A percentile compares a stretch with the other conserved stretches of the same genome.
Evolutionary conservation across 192 early-diverging fungal species (phyloP).

Genomic region (Hyaloraphidium curvatum): DNA sequence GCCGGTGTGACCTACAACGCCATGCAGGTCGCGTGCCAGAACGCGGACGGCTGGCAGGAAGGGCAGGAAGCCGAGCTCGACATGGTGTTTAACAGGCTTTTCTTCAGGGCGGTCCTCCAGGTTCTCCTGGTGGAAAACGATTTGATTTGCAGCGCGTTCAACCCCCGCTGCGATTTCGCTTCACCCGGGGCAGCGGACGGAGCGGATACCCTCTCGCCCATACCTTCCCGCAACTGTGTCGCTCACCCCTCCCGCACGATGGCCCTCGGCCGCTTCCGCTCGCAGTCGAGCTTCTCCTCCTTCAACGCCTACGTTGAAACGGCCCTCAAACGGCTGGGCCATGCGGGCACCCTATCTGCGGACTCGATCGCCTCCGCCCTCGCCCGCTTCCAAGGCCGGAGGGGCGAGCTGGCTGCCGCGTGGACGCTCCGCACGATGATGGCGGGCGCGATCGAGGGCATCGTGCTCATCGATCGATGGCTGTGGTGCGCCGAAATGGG

Average conservation of each 20-base stretch:
- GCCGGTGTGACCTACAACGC: background rate
- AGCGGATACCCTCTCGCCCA: no score
- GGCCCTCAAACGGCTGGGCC: slow-evolving; percentile 33
- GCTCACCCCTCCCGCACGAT: slow-evolving; percentile 12
- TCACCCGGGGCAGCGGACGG: slow-evolving; percentile 23
- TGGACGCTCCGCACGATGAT: slow-evolving; percentile 68
- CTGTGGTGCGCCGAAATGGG: slow-evolving; percentile 39
- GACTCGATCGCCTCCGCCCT: slow-evolving; percentile 19
- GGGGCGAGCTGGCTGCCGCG: slow-evolving; percentile 44
- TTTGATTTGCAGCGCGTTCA: slow-evolving; percentile 18
- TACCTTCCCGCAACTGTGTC: slow-evolving; percentile 26
- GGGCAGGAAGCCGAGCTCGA: no score
- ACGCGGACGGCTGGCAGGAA: background rate
- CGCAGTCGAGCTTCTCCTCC: slow-evolving; percentile 9
- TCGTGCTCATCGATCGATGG: slow-evolving; percentile 60
- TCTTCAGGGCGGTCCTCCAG: slow-evolving; percentile 6
- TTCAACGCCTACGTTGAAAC: slow-evolving; percentile 33
- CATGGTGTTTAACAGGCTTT: no score
- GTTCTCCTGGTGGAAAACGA: slow-evolving; percentile 34
- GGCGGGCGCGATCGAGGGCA: slow-evolving; percentile 49
- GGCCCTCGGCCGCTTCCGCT: background rate
- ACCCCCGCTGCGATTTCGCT: slow-evolving; percentile 24
- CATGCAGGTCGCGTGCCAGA: slow-evolving; percentile 10
- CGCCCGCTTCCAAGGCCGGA: slow-evolving; percentile 16
- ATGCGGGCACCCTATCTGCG: slow-evolving; percentile 9